phyloP scores from a whole-genome alignment of 768 basidiomycete species.

The Leccinum subgranulosum region DNA sequence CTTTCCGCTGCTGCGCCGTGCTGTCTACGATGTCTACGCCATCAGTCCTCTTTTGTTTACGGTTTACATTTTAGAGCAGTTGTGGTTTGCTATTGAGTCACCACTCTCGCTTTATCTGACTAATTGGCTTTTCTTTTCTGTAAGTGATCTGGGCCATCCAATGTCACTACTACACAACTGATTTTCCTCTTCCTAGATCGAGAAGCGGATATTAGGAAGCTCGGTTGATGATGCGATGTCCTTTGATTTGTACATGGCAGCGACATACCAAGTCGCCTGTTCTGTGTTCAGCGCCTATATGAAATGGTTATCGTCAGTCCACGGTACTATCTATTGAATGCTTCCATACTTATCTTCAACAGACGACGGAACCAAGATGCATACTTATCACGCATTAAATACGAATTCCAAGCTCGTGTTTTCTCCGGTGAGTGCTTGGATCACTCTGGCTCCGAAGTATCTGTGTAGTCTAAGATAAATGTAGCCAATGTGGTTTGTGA shows the following conservation, averaged over 20 bases:
- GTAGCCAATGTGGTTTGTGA: conserved; percentile 19
- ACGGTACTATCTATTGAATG: neutral
- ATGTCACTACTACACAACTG: neutral
- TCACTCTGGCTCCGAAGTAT: neutral
- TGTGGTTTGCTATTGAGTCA: conserved; percentile 19
- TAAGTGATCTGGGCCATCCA: conserved; percentile 1
- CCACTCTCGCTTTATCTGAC: conserved; percentile 24
- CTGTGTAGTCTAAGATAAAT: neutral
- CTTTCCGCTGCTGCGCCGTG: conserved; percentile 12
- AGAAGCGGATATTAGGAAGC: conserved; percentile 11
- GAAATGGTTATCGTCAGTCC: conserved; percentile 18
- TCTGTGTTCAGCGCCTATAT: conserved; percentile 16
- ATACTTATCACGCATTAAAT: conserved; percentile 18
- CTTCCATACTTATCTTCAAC: neutral
- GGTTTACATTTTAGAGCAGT: conserved; percentile 2
- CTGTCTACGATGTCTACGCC: conserved; percentile 19
- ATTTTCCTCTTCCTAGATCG: conserved; percentile 16
- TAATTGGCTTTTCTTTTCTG: conserved; percentile 19
- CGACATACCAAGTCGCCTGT: conserved; percentile 11
- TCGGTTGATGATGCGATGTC: neutral
- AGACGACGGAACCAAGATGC: conserved; percentile 3
- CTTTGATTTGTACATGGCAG: conserved; percentile 12
- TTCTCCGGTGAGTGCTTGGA: conserved; percentile 12
- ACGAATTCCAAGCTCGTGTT: conserved; percentile 19
- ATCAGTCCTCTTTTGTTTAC: conserved; percentile 20